Conservation (phyloP, 805 yeast genomes). For the Cyberlindnera americana region DNA sequence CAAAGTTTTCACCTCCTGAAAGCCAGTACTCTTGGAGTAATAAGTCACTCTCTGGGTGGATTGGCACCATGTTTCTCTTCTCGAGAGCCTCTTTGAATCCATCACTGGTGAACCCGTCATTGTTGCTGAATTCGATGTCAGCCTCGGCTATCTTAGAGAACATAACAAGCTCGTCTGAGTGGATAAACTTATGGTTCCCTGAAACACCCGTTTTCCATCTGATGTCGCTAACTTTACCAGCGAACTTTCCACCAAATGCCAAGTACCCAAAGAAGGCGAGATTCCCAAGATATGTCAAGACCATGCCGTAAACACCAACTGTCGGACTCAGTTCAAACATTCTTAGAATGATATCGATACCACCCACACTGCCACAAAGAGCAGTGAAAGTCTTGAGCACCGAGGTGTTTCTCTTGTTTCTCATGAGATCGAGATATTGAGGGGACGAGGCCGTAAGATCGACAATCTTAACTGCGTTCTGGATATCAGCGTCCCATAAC, state of each 20-base stretch:
- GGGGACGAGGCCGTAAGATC: constrained; percentile 59
- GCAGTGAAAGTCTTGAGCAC: constrained; percentile 33
- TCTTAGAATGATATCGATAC: constrained; percentile 45
- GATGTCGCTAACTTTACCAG: constrained; percentile 51
- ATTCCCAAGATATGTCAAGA: constrained; percentile 45
- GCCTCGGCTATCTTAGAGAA: constrained; percentile 61
- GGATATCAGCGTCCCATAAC: constrained; percentile 16
- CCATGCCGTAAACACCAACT: constrained; percentile 41
- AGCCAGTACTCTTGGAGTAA: constrained; percentile 83
- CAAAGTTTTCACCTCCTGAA: constrained; percentile 80
- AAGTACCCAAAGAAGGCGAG: constrained; percentile 45
- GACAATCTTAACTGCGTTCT: constrained; percentile 50
- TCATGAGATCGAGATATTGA: constrained; percentile 41
- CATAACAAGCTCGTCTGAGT: constrained; percentile 67
- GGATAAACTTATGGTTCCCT: constrained; percentile 58
- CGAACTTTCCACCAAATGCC: constrained; percentile 45
- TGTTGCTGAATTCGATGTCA: constrained; percentile 35
- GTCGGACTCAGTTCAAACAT: constrained; percentile 21
- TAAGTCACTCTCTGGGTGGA: constrained; percentile 59
- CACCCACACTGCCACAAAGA: constrained; percentile 35
- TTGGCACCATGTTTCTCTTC: constrained; percentile 9
- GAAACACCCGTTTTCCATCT: constrained; percentile 65
- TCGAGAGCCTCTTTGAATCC: constrained; percentile 13
- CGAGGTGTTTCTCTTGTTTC: constrained; percentile 30
- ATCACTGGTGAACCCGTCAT: constrained; percentile 19